Evolutionary conservation across 1,139 yeast species (phyloP), one percentile per base, ranked within the genome.

Genomic region (Hyphopichia fennica): DNA sequence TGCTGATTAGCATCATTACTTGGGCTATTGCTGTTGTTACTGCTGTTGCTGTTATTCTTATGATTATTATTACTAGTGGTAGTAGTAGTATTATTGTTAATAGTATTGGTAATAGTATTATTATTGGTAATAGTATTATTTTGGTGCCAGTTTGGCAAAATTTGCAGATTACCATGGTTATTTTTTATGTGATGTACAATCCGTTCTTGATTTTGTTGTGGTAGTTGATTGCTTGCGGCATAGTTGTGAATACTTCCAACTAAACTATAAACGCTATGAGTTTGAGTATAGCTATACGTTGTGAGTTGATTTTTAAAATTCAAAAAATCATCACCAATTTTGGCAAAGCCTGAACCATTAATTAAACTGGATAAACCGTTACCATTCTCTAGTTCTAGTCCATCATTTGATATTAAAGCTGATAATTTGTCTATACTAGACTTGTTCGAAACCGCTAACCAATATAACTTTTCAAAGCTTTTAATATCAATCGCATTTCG

Each of bases 381-480:
- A 0, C 71, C 71, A 45, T 53, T 57, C 44, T 65, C 70, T 29
- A 66, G 49, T 43, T 65, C 70, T 15, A 63, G 41, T 0, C 69
- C 69, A 46, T 59, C 61, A 15, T 49, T 42, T 9, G 56, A 47
- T 6, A 47, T 19, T 10, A 37, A 41, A 19, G 29, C 27, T 10
- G 28, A 15, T 31, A 16, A 15, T 11, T 22, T 10, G 16, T 14
- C 20, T 20, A 14, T 11, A 9, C 25, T 28, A 5, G 6, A 9
- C 17, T 28, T 28, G 62, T 57, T 31, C 81, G 62, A 16, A 67
- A 55, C 15, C 60, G 33, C 29, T 2, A 28, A 53, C 77, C 84
- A 79, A 47, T 70, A 81, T 11, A 69, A 49, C 3, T 55, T 50
- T 46, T 79, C 84, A 35, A 82, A 66, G 14, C 67, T 66, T 5